Base-by-base conservation (phyloP, 2,329 filamentous ascomycete genomes). In the Penicillium rolfsii region DNA sequence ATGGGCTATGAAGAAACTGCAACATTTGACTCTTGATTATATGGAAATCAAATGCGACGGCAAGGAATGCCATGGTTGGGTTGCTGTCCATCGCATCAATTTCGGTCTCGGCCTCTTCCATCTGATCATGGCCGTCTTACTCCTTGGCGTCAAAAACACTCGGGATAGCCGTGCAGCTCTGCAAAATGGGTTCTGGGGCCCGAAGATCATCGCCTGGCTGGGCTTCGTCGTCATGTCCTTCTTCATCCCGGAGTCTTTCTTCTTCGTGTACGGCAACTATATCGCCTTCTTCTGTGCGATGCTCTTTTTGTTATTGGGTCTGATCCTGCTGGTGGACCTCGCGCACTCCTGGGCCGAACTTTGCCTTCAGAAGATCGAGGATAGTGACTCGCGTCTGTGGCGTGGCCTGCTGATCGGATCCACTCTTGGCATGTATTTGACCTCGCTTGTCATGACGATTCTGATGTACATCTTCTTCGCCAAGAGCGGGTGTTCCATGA, bases 171-270 rank as follows among this genome's bases (percentile, higher is more conserved):
- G 95, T 66, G 93, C 95, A 2, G 85, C 87, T 19, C 85, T 99
- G 57, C 95, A 99, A 75, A 99, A 99, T 79, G 95, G 94, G n/a
- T 99, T 92, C 79, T 99, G 95, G 95, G 95, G 93, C 1, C 95
- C 95, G 49, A 99, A 99, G 81, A 85, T 99, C 60, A 86, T 97
- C 62, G 87, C 88, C 55, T 99, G 95, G 95, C 74, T 97, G 53
- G 87, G 84, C 14, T 86, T 98, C 67, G 88, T 98, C 62, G 91
- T 97, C 61, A 75, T 96, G 60, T 96, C 93, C 28, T 99, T 98
- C 82, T 87, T 99, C 71, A 97, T 99, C 59, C 95, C 95, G 16
- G 94, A 99, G 73, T 83, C 82, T 30, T 98, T 99, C 83, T 98
- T 97, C 80, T 87, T 96, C 72, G 87, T 96, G 66, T 99, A 93